Evolutionary conservation across 768 basidiomycete genomes (phyloP), one percentile per base, ranked within the genome.

Genomic region (Strobilomyces dryophilus): DNA sequence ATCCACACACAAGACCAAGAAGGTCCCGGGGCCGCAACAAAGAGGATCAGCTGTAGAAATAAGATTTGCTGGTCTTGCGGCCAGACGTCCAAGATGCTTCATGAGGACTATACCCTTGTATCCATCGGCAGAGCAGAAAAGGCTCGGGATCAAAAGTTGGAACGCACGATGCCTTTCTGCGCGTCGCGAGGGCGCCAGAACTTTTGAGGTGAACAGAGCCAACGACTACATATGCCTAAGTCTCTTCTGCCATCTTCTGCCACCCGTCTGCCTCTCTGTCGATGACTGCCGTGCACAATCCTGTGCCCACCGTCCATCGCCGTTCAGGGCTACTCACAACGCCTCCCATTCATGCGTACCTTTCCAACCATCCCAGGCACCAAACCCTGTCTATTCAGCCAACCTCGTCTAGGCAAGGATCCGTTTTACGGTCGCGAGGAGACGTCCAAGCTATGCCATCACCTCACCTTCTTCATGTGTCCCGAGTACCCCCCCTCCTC

Each of bases 391-490:
- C 68, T 8, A 68, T 66, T 3, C 69, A 71, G 50, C 69, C 68
- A 3, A 50, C 56, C 0, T 55, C 63, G 0, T 53, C 51, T 10
- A 62, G 66, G 8, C 59, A 61, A 8, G n/a, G 68, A 69, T 29
- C 63, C 57, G 53, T 69, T 68, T 27, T 67, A 69, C 54, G 91
- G 93, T 36, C 88, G 94, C 66, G 89, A 89, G 66, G 71, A 73
- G 18, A 74, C 83, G 0, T 85, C 91, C 0, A 79, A 80, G 20
- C 70, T 92, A 43, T 83, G 85, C 48, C 83, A 79, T 0, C 78
- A 87, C 0, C 95, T 94, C 66, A 92, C 95, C 48, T 77, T 94
- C 0, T 95, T 94, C 64, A 82, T 85, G 0, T 95, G 93, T 64
- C 93, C 92, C 3, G 89, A 93, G 55, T 76, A 83, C 27, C 87